Base-by-base conservation (phyloP, 2,329 filamentous ascomycete genomes). In the Alternaria panax region DNA sequence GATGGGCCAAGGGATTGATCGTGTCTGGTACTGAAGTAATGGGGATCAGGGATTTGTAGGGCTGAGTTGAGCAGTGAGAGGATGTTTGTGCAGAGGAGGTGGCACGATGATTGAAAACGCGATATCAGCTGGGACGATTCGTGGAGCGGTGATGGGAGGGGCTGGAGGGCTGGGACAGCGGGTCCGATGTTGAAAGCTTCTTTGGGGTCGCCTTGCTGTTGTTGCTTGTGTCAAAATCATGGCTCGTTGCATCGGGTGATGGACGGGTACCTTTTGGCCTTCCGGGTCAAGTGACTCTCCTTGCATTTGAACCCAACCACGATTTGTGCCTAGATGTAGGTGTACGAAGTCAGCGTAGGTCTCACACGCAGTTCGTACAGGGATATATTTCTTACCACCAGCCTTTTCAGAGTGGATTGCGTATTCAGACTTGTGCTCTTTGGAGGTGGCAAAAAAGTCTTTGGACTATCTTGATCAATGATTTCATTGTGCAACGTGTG, bases 131-230 rank as follows among this genome's bases (percentile, higher is more conserved):
- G 69, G 70, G 91, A 85, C 61, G 91, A 82, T 1, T 82, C 66
- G 16, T 80, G 74, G 2, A 98, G 83, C 7, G 86, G 83, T 1
- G 81, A 72, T 0, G 94, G 93, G 1, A 98, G 82, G 8, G 90
- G 89, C 76, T 98, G 94, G 67, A 87, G 85, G 63, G 87, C 68
- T 2, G 68, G 69, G 57, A 82, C 74, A 74, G 95, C 96, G 68
- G 92, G 87, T 65, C 90, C 92, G 73, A 98, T 90, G 81, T 98
- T 99, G 84, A 98, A 94, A 36, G 90, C 92, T 81, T 93, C 95
- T 66, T 59, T 74, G 69, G 91, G 92, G 72, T 96, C 92, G 16
- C 92, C 92, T 30, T 88, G 83, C 89, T 92, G 64, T 9, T 8
- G 22, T 36, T 9, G 40, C n/a, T 11, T 18, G 12, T 57, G 46